Evolutionary conservation across 2,329 filamentous ascomycete genomes (phyloP).

Genomic region (Colletotrichum melonis): DNA sequence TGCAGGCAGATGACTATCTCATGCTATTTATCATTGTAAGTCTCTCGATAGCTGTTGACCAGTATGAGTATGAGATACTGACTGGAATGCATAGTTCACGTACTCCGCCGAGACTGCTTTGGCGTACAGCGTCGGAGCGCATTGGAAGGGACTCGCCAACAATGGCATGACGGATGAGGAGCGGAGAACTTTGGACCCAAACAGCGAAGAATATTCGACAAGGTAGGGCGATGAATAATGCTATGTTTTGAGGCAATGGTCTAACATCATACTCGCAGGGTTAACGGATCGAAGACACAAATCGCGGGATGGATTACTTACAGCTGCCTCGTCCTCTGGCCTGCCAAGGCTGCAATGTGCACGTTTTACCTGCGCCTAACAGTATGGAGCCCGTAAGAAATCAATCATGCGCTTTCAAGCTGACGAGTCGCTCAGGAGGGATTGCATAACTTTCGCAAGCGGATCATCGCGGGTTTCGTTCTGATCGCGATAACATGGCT

Average conservation of each 20-base stretch:
- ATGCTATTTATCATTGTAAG: slow-evolving; percentile 41
- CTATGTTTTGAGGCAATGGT: neutral
- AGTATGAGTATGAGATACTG: neutral
- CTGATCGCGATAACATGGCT: slow-evolving; percentile 58
- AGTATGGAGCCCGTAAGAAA: slow-evolving; percentile 39
- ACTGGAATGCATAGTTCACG: neutral
- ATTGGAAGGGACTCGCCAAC: slow-evolving; percentile 61
- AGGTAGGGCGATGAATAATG: slow-evolving; percentile 40
- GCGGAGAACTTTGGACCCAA: slow-evolving; percentile 55
- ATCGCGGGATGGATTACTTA: slow-evolving; percentile 64
- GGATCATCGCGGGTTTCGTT: slow-evolving; percentile 56
- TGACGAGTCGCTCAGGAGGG: slow-evolving; percentile 21
- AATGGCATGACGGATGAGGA: slow-evolving; percentile 66
- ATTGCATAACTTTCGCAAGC: slow-evolving; percentile 40
- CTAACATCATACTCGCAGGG: slow-evolving; percentile 41
- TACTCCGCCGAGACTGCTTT: slow-evolving; percentile 41
- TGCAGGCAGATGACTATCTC: slow-evolving; percentile 67
- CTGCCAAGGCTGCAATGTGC: slow-evolving; percentile 63
- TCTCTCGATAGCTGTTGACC: slow-evolving; percentile 4
- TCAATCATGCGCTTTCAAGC: neutral
- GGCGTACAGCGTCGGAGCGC: slow-evolving; percentile 51
- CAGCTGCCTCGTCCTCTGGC: slow-evolving; percentile 58
- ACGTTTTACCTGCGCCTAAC: slow-evolving; percentile 64
- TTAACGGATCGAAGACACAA: slow-evolving; percentile 64
- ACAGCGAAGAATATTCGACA: slow-evolving; percentile 56